Evolutionary conservation across 371 early-diverging fungal genomes (phyloP), one percentile per base, ranked within the genome.

Genomic region (Mucor circinelloides): DNA sequence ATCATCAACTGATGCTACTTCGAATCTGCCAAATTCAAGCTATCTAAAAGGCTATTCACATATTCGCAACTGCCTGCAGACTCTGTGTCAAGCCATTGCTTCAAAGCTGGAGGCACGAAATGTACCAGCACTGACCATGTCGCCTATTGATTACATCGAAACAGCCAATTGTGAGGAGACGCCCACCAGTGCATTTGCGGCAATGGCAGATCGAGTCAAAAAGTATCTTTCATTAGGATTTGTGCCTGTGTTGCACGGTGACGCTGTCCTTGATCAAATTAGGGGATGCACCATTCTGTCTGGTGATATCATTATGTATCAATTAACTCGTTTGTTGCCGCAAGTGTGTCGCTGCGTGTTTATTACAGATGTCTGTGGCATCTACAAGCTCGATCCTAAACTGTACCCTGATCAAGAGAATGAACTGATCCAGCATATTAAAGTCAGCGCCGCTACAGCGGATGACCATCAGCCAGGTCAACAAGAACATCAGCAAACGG

Each of bases 231-330:
- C 68, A 10, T 67, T 75, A 17, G 83, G 81, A 3, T 78, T 73
- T 31, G 77, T 85, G 2, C 83, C 85, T 28, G 62, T 85, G 21
- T 67, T 85, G 7, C 79, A 82, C 58, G 85, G 85, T 17, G 85
- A 85, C 67, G 79, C 77, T 10, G 81, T 85, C 3, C 48, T 83
- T 7, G 83, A 83, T 48, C 55, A 58, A 2, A 52, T 65, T 6
- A 64, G 73, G 9, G 81, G 82, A 28, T 80, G 79, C 54, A 78
- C 80, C n/a, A 75, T 85, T 58, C 60, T 83, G 9, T 82, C 82
- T 3, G 83, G 85, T 7, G 85, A 85, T 70, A 70, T 78, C 38
- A 59, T 83, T 25, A 72, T 85, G 72, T 71, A 75, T 55, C 72
- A 75, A 13, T 65, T 83, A 6, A 68, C 79, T 36, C 69, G 63